Conservation (phyloP, 2,329 filamentous ascomycete genomes). For the Penicillium sp. region DNA sequence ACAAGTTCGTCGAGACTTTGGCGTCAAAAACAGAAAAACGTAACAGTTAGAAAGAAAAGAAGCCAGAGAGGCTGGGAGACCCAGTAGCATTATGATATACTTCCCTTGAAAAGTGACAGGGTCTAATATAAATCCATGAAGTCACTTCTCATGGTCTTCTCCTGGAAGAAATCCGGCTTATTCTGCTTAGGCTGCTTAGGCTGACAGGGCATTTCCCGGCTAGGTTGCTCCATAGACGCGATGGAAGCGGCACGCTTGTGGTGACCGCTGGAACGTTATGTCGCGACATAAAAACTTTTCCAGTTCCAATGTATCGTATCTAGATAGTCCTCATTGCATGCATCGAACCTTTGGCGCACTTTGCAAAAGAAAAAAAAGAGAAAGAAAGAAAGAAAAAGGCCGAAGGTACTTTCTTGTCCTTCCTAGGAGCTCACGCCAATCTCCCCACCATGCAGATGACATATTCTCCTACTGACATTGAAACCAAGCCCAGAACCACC, state of each 20-base stretch:
- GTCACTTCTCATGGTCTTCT: constrained; percentile 92
- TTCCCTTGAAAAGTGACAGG: background rate
- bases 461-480: no score
- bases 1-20: background rate
- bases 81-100: background rate
- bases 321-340: no score
- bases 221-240: constrained; percentile 57
- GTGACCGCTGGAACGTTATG: constrained; percentile 45
- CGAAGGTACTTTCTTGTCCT: no score
- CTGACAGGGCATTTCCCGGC: constrained; percentile 45
- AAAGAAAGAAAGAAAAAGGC: no score
- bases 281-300: no score
- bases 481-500: no score
- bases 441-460: no score
- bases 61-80: background rate
- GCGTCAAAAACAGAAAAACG: background rate
- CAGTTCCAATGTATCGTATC: no score
- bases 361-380: no score
- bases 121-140: constrained; percentile 92
- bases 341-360: no score
- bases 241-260: constrained; percentile 43
- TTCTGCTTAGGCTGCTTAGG: constrained; percentile 51
- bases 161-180: constrained; percentile 92
- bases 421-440: no score
- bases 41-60: background rate